phyloP scores from a whole-genome alignment of 345 rosid genomes.

The Citrus hindsii region DNA sequence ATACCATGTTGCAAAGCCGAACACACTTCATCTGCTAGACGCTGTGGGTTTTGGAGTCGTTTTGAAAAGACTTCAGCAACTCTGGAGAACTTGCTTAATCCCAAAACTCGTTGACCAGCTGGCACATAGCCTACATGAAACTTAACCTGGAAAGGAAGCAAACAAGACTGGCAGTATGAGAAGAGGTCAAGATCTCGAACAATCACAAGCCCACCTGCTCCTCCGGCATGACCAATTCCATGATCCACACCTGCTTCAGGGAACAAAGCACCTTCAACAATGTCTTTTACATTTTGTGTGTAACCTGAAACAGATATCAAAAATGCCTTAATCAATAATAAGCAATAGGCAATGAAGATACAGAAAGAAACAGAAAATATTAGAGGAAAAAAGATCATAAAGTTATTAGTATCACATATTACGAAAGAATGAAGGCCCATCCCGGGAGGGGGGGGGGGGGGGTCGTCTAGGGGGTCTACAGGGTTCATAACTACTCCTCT shows the following conservation, averaged over 20 bases:
- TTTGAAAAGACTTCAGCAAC: constrained; percentile 84
- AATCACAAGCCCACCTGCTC: constrained; percentile 84
- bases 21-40: constrained; percentile 71
- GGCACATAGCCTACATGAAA: constrained; percentile 94
- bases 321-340: background rate
- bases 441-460: no score
- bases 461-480: no score
- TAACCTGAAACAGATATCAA: constrained; percentile 53
- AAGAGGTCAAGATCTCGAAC: constrained; percentile 85
- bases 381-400: background rate
- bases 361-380: background rate
- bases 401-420: background rate
- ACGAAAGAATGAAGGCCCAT: background rate
- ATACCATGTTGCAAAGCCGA: constrained; percentile 74
- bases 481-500: no score
- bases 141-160: constrained; percentile 85
- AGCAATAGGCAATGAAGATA: background rate
- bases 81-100: constrained; percentile 92
- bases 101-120: constrained; percentile 68
- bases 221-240: constrained; percentile 77
- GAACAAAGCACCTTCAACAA: constrained; percentile 83
- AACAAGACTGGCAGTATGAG: constrained; percentile 88
- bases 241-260: constrained; percentile 81
- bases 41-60: constrained; percentile 85
- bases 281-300: constrained; percentile 61